Base-by-base conservation (phyloP, 345 rosid genomes). In the Microcos paniculata region DNA sequence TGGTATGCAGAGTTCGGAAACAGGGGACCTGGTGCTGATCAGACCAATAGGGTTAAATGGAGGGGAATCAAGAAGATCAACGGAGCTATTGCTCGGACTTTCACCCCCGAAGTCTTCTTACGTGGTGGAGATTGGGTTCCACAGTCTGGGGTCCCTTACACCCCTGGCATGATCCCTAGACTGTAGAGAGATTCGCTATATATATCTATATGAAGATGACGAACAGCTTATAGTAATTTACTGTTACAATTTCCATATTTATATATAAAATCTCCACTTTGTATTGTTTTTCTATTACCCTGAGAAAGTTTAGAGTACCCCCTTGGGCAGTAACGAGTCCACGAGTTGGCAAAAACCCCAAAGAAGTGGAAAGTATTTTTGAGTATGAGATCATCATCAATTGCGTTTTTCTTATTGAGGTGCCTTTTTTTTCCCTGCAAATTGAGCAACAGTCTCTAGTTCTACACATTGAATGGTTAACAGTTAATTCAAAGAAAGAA, bases 1-100 rank as follows among this genome's bases (percentile, higher is more conserved):
- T 86, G 16, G n/a, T 94, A 87, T 28, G 84, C 90, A 0, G 98
- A 94, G 85, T 85, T 73, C 48, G 43, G 73, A 38, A 92, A 92
- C 74, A 66, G 74, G 56, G 98, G 97, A 31, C 82, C 88, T 23
- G 96, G 98, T 21, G 79, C 98, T 1, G 76, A 3, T 8, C 71
- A 58, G 46, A 49, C 81, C 3, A 51, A 58, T 9, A 86, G 92
- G 67, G 98, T 84, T 7, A 83, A 40, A 4, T 92, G 97, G 97
- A 79, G 70, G 8, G 92, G 95, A 0, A 64, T 89, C 38, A 86
- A 77, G 85, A 84, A 62, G 66, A 40, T 88, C 0, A 16, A 70
- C 0, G 52, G 79, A 0, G 26, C 56, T 12, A 80, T 81, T 1
- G 87, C 84, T 33, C 49, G 23, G 16, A 30, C 8, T 2, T 94